Conservation (phyloP, 495 filamentous ascomycete genomes). For the Saxophila tyrrhenica region DNA sequence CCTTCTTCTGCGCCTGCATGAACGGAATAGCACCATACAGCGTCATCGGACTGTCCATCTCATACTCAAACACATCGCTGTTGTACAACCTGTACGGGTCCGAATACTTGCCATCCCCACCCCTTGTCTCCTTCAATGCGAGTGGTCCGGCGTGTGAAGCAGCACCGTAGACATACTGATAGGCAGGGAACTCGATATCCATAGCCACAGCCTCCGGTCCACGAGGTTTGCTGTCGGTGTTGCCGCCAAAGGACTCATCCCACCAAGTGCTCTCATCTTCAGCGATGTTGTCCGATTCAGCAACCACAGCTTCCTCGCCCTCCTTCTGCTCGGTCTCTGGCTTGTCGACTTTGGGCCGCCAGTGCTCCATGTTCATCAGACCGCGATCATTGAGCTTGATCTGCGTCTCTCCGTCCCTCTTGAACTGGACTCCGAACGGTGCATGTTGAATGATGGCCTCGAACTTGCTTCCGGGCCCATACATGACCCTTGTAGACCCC, state of each 20-base stretch:
- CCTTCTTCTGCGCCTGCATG: constrained; percentile 91
- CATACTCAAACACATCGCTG: constrained; percentile 93
- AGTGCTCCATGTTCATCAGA: constrained; percentile 86
- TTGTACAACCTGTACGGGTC: constrained; percentile 97
- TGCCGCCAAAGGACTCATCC: constrained; percentile 91
- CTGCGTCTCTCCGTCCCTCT: constrained; percentile 69
- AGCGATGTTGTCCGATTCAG: constrained; percentile 43
- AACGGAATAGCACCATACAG: constrained; percentile 90
- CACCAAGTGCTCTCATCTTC: constrained; percentile 88
- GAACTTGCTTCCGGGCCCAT: constrained; percentile 64
- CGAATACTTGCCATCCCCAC: constrained; percentile 69
- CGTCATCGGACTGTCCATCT: constrained; percentile 96
- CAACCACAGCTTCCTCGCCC: constrained; percentile 29
- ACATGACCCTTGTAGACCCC: constrained; percentile 62
- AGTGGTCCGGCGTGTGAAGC: constrained; percentile 85
- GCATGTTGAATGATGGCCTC: constrained; percentile 71
- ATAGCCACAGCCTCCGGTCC: constrained; percentile 82
- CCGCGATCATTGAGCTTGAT: constrained; percentile 81
- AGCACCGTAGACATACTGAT: constrained; percentile 87
- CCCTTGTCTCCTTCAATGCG: constrained; percentile 79
- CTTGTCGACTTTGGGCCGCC: constrained; percentile 77
- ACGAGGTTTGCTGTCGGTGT: constrained; percentile 83
- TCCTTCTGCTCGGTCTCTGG: constrained; percentile 41
- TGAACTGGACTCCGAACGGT: constrained; percentile 77
- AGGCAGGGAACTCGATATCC: constrained; percentile 85